These are phyloP conservation scores for Globisporangium heterothallicum DNA, from an alignment of 352 stramenopile genomes.

Conservation along the genomic window DNA sequence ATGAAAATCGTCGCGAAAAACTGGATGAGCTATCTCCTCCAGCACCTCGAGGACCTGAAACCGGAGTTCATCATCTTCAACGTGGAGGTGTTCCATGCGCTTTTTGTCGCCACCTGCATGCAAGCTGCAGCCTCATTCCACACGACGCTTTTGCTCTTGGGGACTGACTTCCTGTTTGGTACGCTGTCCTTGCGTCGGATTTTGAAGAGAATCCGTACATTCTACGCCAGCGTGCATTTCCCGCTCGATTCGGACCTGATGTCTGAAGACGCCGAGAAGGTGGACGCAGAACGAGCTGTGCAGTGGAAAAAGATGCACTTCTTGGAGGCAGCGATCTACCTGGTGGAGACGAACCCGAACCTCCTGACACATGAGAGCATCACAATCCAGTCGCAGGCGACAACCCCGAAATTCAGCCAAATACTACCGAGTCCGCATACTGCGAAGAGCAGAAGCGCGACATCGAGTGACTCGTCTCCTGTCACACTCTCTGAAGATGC, in stretches of 20 bases:
- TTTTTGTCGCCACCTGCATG: slow-evolving; percentile 39
- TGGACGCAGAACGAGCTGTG: not conserved
- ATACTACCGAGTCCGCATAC: too few relatives aligned
- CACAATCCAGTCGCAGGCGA: not conserved
- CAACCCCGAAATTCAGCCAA: not conserved
- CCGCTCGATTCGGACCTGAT: not conserved
- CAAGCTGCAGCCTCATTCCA: slow-evolving; percentile 18
- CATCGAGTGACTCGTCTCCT: not conserved
- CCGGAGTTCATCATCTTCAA: slow-evolving; percentile 48
- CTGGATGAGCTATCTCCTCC: not conserved
- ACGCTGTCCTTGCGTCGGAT: not conserved
- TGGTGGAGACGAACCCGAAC: not conserved
- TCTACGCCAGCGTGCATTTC: not conserved
- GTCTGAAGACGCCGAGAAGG: not conserved
- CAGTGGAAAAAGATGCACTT: not conserved
- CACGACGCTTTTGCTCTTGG: slow-evolving; percentile 25
- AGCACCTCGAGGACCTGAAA: slow-evolving; percentile 19
- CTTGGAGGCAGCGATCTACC: not conserved
- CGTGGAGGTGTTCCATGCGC: slow-evolving; percentile 42
- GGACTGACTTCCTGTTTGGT: slow-evolving; percentile 19
- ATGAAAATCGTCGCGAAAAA: slow-evolving; percentile 21
- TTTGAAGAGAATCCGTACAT: not conserved
- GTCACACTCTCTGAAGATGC: not conserved
- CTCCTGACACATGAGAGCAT: not conserved
- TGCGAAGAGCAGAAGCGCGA: not conserved